Base-by-base conservation (phyloP, 1,284 basidiomycete species). In the Cryptococcus sp. region DNA sequence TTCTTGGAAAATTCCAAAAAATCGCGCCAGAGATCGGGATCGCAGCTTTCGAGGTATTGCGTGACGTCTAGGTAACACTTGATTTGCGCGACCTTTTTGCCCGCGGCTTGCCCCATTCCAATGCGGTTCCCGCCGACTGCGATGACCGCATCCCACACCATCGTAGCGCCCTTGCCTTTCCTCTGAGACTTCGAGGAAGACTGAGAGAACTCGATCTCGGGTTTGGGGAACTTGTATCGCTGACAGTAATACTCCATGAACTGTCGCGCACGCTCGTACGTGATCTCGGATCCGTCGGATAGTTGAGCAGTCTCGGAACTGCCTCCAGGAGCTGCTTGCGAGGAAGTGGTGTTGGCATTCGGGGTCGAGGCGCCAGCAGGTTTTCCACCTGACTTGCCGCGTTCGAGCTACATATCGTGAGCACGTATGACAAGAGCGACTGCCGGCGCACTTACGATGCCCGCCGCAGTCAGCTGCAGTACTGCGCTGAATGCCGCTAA, bases 161-260 rank as follows among this genome's bases (percentile, higher is more conserved):
- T 69, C 64, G 49, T 64, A 64, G 66, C 69, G 59, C 58, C 60
- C 63, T 51, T 75, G 50, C 63, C 75, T 65, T 56, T 61, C 15
- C 62, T 59, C 8, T 48, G 25, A 49, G 61, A 25, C 47, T 62
- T 53, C 50, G 49, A 42, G 2, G 62, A 46, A 10, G 62, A 70
- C 35, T 70, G 69, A 47, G 81, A 76, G 64, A 85, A 88, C 17
- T 83, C 81, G 59, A 97, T 80, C 52, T 93, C 90, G 1, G 93
- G 92, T 66, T 86, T 86, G n/a, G 84, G 83, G 68, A 94, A 94
- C 39, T 82, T 81, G 76, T 88, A 96, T 42, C 86, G 83, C 46
- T 87, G 85, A 76, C 93, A 96, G 74, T 97, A 97, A 73, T 90
- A 98, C 67, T 94, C 93, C 87, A 97, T 93, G 79, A 97, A 98